A percentile compares a stretch with the other conserved stretches of the same genome.
phyloP scores from a whole-genome alignment of 768 basidiomycete genomes.

The Austroboletus eburneus region DNA sequence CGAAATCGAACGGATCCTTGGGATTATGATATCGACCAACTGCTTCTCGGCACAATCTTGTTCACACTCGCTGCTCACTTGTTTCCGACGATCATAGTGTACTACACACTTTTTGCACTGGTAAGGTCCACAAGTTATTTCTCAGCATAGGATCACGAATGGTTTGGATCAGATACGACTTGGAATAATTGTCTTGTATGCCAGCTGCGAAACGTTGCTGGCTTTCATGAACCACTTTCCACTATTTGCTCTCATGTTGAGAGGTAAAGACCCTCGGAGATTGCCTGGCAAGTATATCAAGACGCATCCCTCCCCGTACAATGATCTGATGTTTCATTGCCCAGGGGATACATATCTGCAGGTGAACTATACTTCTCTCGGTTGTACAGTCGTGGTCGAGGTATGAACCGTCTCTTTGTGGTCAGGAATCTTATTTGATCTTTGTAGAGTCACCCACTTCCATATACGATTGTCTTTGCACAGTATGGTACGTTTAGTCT shows the following conservation, averaged over 20 bases:
- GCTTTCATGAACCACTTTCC: constrained; percentile 92
- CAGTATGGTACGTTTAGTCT: constrained; percentile 45
- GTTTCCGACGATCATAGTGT: constrained; percentile 81
- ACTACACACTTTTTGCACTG: constrained; percentile 76
- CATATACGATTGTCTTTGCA: constrained; percentile 48
- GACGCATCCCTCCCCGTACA: neutral
- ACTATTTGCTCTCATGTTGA: constrained; percentile 80
- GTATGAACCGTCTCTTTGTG: constrained; percentile 5
- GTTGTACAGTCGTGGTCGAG: constrained; percentile 18
- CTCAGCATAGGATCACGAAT: neutral
- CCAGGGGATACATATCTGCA: constrained; percentile 27
- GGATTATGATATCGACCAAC: constrained; percentile 89
- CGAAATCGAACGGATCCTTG: constrained; percentile 86
- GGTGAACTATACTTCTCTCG: constrained; percentile 24
- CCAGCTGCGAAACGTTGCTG: constrained; percentile 57
- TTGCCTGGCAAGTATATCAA: constrained; percentile 57
- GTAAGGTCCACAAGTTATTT: constrained; percentile 35
- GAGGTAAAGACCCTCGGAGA: constrained; percentile 78
- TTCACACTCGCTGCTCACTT: constrained; percentile 80
- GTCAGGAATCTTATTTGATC: neutral
- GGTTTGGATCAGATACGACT: constrained; percentile 43
- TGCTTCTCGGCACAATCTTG: constrained; percentile 89
- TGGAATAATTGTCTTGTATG: constrained; percentile 54
- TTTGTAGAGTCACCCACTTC: constrained; percentile 49
- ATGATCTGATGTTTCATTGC: neutral